Evolutionary conservation across 495 filamentous ascomycete genomes (phyloP).

Genomic region (Neurospora intermedia): DNA sequence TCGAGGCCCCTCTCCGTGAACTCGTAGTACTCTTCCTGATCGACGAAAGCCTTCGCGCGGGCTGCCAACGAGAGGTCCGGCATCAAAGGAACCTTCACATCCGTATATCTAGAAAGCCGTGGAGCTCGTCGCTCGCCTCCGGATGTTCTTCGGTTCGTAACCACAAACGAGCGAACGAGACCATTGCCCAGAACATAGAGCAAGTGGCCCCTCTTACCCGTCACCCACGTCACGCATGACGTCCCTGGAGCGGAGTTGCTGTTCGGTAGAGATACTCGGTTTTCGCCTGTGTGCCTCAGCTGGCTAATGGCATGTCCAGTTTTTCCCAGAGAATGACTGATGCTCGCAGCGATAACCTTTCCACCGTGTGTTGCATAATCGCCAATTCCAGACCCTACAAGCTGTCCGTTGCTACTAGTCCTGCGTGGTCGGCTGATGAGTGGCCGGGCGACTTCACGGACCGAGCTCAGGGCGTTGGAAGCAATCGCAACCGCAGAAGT

Average conservation of each 20-base stretch:
- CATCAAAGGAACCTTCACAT: slow-evolving; percentile 52
- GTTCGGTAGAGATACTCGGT: slow-evolving; percentile 63
- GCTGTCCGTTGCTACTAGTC: slow-evolving; percentile 32
- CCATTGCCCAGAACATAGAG: slow-evolving; percentile 49
- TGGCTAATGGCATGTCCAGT: slow-evolving; percentile 69
- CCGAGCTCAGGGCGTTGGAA: slow-evolving; percentile 54
- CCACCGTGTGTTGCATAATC: slow-evolving; percentile 61
- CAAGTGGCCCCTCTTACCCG: slow-evolving; percentile 39
- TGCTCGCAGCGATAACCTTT: slow-evolving; percentile 69
- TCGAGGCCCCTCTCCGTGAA: slow-evolving; percentile 35
- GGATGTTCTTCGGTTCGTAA: slow-evolving; percentile 38
- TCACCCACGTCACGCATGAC: slow-evolving; percentile 48
- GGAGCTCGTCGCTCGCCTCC: slow-evolving; percentile 28
- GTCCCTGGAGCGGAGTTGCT: slow-evolving; percentile 32
- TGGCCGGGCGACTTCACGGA: slow-evolving; percentile 44
- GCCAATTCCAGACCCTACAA: slow-evolving; percentile 48
- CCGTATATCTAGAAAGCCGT: slow-evolving; percentile 45
- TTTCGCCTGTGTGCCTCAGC: slow-evolving; percentile 73
- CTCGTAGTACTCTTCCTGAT: slow-evolving; percentile 39
- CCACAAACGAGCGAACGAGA: slow-evolving; percentile 55
- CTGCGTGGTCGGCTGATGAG: slow-evolving; percentile 39
- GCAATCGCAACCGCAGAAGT: slow-evolving; percentile 43
- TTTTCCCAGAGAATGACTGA: slow-evolving; percentile 74
- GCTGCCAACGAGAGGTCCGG: slow-evolving; percentile 38
- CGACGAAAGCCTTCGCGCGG: slow-evolving; percentile 32